Base-by-base conservation (phyloP, 2,329 filamentous ascomycete species). In the Aspergillus unguis region DNA sequence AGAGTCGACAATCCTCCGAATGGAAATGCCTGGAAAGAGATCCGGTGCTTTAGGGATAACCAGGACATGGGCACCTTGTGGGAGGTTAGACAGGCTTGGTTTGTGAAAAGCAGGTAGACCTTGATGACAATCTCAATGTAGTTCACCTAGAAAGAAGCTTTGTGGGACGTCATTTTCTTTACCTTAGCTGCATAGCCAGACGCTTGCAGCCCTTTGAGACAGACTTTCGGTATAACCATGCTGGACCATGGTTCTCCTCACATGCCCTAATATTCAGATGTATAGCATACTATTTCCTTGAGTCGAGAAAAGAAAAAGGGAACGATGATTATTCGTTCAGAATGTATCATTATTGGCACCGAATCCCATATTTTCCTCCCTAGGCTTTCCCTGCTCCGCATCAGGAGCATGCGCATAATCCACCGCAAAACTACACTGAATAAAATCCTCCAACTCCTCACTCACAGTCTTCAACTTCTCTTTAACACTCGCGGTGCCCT, bases 381-480 rank as follows among this genome's bases (percentile, higher is more conserved):
- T 58, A 38, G 54, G 54, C 6, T 53, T 44, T 45, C 44, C 56
- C 31, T 62, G 57, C 54, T 66, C 67, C 25, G 62, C 63, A 55
- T 71, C 66, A 32, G 59, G 60, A 36, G 65, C 66, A 54, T 74
- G 60, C 35, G 65, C 66, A 54, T 74, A 71, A 68, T 96, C 92
- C 11, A 94, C 91, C 0, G 89, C 86, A 59, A 87, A 80, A 64
- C 91, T 96, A 27, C 91, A 87, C 63, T 95, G 90, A 28, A 96
- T 87, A 71, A 97, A 97, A 61, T 97, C 94, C 70, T 97, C 94
- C 52, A 97, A 75, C 75, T 97, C 94, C 69, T 97, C 92, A 58
- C 90, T 95, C 2, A 96, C 90, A 2, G 91, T 96, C 76, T 95
- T 96, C 51, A 99, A 76, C 74, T 97, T 97, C 74, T 97, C 94